Percentiles rank a stretch among this genome's conserved stretches.
phyloP scores from a whole-genome alignment of 805 yeast genomes.

The Scheffersomyces lignosus region DNA sequence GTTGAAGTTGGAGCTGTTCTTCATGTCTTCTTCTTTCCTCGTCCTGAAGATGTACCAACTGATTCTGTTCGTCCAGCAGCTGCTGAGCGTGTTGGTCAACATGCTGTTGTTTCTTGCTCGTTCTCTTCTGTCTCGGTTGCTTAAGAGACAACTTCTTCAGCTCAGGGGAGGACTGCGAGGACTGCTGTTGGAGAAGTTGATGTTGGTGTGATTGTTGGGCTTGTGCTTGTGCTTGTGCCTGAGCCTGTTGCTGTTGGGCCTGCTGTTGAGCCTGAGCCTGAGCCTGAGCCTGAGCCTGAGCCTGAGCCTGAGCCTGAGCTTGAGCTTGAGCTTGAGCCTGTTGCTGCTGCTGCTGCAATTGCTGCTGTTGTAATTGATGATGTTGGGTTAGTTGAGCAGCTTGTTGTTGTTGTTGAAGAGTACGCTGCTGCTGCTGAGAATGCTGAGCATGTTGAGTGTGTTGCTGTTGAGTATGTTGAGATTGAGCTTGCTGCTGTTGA shows the following conservation, averaged over 20 bases:
- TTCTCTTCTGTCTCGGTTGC: not conserved
- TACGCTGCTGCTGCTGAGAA: not conserved
- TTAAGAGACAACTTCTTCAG: not conserved
- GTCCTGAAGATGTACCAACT: not conserved
- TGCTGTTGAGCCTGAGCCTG: conserved; percentile 18
- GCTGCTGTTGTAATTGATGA: conserved; percentile 4
- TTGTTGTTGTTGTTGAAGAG: conserved; percentile 9
- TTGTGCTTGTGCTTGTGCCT: conserved; percentile 6
- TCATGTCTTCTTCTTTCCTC: not conserved
- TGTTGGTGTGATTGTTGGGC: conserved; percentile 8
- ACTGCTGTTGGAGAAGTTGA: not conserved
- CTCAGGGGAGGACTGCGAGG: not conserved
- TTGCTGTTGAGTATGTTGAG: not conserved
- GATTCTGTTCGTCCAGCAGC: not conserved
- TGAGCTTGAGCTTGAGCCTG: conserved; percentile 16
- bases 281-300: conserved; percentile 14
- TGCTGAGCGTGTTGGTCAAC: not conserved
- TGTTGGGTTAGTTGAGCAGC: not conserved
- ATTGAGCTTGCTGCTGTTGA: not conserved
- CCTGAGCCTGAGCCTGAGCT: conserved; percentile 1
- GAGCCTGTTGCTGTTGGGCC: conserved; percentile 4
- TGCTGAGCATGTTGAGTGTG: not conserved
- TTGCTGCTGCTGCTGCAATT: conserved; percentile 29
- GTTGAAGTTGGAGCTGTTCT: not conserved
- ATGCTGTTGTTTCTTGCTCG: not conserved